Percentiles rank a stretch among this genome's conserved stretches.
Evolutionary conservation across 208 protist genomes (phyloP).

Genomic region (Leishmania tarentolae): DNA sequence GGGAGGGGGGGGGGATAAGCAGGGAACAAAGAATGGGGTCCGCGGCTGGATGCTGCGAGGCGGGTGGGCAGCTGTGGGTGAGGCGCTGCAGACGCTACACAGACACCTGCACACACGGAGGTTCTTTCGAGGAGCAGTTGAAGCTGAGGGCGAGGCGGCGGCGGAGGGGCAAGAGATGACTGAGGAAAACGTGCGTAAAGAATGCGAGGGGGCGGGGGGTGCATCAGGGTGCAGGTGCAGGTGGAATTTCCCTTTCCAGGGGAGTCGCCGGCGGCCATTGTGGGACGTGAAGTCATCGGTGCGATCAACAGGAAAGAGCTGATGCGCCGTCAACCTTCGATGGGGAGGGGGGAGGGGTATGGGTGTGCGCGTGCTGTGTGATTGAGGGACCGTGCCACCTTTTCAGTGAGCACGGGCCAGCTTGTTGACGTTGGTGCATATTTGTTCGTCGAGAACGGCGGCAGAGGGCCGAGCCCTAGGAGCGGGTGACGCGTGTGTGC

Average conservation of each 20-base stretch:
- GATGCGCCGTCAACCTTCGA: neutral
- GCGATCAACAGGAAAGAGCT: neutral
- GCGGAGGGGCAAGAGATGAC: neutral
- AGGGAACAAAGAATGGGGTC: neutral
- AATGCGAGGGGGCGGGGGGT: neutral
- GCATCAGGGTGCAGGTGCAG: neutral
- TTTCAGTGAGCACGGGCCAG: neutral
- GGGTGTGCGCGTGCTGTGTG: neutral
- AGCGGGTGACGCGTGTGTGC: neutral
- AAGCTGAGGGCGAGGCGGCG: neutral
- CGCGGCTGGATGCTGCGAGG: neutral
- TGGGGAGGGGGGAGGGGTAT: neutral
- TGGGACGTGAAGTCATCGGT: too few relatives aligned
- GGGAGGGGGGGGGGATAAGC: neutral
- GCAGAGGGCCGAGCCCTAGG: neutral
- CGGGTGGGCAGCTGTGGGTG: neutral
- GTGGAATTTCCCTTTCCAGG: neutral
- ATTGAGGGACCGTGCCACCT: neutral
- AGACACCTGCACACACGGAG: conserved; percentile 3
- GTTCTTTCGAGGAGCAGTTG: neutral
- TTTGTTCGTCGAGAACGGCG: neutral
- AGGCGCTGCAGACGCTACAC: neutral
- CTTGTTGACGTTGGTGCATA: neutral
- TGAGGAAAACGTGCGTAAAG: neutral
- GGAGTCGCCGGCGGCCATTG: neutral